Evolutionary conservation across 2,329 filamentous ascomycete species (phyloP), one percentile per base, ranked within the genome.

Genomic region (Pseudogymnoascus verrucosus): DNA sequence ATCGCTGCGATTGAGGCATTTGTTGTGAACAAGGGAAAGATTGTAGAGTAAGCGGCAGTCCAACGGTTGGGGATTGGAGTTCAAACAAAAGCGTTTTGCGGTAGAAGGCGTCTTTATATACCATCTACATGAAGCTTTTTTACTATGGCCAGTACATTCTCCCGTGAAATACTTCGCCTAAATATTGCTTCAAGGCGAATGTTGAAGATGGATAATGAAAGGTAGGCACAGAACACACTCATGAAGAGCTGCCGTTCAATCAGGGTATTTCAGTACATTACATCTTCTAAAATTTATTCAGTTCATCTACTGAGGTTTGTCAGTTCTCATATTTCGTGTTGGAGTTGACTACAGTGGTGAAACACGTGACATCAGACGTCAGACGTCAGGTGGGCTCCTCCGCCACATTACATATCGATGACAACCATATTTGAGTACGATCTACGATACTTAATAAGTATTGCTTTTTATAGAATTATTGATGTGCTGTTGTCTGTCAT

Each of bases 11-110:
- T 98, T 28, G 91, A 98, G 74, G 89, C 82, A 0, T 98, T 98
- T 73, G 90, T 98, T 19, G 89, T 96, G n/a, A 96, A 97, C 73
- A 92, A 93, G 78, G 95, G 95, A 16, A 87, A 87, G 67, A 89
- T 97, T 65, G 63, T 69, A 34, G 51, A 57, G 51, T 57, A 57
- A 34, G 51, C 28, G 28, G 28, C 34, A 14, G 51, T 34, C 51
- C 28, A 19, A 2, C 8, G 28, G 28, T 36, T 57, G 28, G 51
- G 16, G n/a, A 21, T 57, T 57, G 51, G 51, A 34, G 51, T 57
- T 57, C 16, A 57, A 12, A 57, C 51, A 57, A 57, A 57, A 57
- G 51, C 28, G 11, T 19, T 36, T 57, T 57, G 51, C 4, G 51
- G 51, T 57, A 57, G 51, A 57, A 57, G 51, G 51, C 51, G 51